Conservation (phyloP, 176 grass and related monocot genomes). For the Neostapfia colusana region DNA sequence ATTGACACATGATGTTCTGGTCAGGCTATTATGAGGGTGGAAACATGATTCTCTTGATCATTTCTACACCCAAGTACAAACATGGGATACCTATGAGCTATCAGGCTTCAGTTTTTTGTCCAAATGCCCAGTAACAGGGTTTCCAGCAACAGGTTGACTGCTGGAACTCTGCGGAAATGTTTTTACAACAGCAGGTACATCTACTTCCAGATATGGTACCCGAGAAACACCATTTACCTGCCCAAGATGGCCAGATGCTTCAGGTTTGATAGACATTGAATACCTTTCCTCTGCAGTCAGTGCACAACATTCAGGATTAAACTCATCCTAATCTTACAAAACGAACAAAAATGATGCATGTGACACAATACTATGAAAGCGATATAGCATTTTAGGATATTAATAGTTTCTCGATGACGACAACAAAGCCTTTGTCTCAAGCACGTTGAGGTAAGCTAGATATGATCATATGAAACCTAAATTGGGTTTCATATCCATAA, state of each 20-base stretch:
- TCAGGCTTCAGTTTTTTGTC: slow-evolving; percentile 63
- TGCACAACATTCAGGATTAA: slow-evolving; percentile 39
- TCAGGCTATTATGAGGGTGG: slow-evolving; percentile 37
- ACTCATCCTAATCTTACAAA: slow-evolving; percentile 24
- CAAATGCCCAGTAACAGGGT: slow-evolving; percentile 41
- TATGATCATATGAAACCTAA: no score
- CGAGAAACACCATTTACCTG: slow-evolving; percentile 56
- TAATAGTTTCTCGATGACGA: neutral
- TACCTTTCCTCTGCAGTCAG: slow-evolving; percentile 61
- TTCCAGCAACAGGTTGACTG: slow-evolving; percentile 51
- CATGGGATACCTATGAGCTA: slow-evolving; percentile 38
- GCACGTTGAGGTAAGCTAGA: no score
- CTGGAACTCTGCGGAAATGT: slow-evolving; percentile 53
- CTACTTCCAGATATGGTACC: slow-evolving; percentile 43
- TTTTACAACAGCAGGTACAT: slow-evolving; percentile 53
- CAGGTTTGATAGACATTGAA: slow-evolving; percentile 53
- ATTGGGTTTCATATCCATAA: no score
- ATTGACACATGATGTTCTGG: slow-evolving; percentile 48
- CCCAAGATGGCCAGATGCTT: slow-evolving; percentile 52
- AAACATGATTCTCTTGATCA: slow-evolving; percentile 41
- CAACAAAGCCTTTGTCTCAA: no score
- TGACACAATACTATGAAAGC: neutral
- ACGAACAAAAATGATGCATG: neutral
- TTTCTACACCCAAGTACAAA: slow-evolving; percentile 48
- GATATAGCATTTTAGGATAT: neutral